phyloP scores from a whole-genome alignment of 371 early-diverging fungal genomes.

The Mortierella sp. region DNA sequence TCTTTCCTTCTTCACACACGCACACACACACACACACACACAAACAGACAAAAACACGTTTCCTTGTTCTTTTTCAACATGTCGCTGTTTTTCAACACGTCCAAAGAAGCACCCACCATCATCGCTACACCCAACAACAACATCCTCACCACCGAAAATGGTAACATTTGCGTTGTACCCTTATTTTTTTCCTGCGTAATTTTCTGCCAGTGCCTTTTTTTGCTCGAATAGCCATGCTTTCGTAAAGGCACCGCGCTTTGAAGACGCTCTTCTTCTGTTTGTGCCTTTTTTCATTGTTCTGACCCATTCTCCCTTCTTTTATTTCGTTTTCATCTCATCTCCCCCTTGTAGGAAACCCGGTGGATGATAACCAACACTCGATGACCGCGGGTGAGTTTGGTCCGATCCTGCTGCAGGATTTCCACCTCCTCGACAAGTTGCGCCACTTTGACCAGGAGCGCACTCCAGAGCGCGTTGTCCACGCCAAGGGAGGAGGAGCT shows the following conservation, averaged over 20 bases:
- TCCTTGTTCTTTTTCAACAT: not conserved
- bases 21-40: too few relatives aligned
- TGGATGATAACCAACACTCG: constrained; percentile 73
- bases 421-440: constrained; percentile 84
- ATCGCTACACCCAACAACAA: constrained; percentile 46
- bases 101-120: constrained; percentile 26
- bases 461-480: constrained; percentile 87
- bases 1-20: not conserved
- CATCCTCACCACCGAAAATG: constrained; percentile 52
- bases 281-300: too few relatives aligned
- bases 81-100: not conserved
- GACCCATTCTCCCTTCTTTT: not conserved
- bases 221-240: too few relatives aligned
- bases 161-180: constrained; percentile 7
- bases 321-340: not conserved
- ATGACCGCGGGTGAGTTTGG: constrained; percentile 71
- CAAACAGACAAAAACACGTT: not conserved
- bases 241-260: too few relatives aligned
- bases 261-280: too few relatives aligned
- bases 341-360: constrained; percentile 64
- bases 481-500: constrained; percentile 88
- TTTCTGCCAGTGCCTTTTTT: not conserved
- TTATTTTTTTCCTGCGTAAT: too few relatives aligned
- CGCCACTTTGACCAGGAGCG: constrained; percentile 90
- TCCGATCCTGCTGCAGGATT: constrained; percentile 76